Evolutionary conservation across 257 asterid genomes (phyloP), one percentile per base, ranked within the genome.

Genomic region (Penstemon davidsonii): DNA sequence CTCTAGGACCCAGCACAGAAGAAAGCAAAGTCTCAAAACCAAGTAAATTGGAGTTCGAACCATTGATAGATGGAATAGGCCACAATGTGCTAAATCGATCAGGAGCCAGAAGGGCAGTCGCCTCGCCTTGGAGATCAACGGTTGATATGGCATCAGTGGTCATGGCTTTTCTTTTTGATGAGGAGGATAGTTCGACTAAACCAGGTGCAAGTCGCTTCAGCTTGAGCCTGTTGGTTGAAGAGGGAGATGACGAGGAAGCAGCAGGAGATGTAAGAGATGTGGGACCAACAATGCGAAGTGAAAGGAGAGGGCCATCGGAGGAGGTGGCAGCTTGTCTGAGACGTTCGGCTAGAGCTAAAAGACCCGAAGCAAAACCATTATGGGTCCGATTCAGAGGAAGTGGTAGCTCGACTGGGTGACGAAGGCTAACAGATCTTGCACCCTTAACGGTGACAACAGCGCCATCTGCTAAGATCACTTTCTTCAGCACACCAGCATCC

Each of bases 151-250:
- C 69, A 7, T 73, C 74, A 7, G 68, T 44, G 60, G 59, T 80
- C 63, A 59, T 15, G 15, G 82, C 37, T 73, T 76, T 85, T 64
- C 68, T 73, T 58, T 86, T 94, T 8, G 97, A 83, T 40, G 87
- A 90, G 19, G 96, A 86, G 54, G 95, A 94, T 55, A 94, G 77
- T 86, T 94, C 99, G 55, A 94, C 99, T 0, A 91, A 86, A 64
- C 99, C 99, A 19, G 99, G 99, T 8, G 99, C 96, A 2, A 94
- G 96, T 63, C 96, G 93, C 84, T 87, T 94, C 41, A 94, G 88
- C 84, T 90, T 93, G 73, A 93, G 97, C 71, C 77, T 75, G 78
- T 80, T 88, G 6, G 45, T 62, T 45, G 95, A 75, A 50, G 88
- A 78, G 10, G 88, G 72, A 9, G 96, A 76, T 42, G 96, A 60